phyloP scores from a whole-genome alignment of 192 early-diverging fungal genomes.

The Entomortierella chlamydospora region DNA sequence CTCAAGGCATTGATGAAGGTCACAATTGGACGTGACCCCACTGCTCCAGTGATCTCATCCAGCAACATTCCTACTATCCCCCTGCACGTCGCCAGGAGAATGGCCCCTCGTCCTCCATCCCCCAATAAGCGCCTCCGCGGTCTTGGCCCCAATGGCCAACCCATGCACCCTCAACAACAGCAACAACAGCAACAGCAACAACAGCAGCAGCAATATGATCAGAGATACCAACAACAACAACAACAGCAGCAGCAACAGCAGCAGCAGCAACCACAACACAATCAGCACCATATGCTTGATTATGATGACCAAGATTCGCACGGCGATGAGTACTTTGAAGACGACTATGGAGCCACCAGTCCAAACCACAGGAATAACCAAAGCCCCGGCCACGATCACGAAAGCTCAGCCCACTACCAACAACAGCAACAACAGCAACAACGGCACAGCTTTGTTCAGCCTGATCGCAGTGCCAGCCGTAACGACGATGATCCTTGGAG shows the following conservation, averaged over 20 bases:
- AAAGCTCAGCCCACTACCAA: slow-evolving; percentile 1
- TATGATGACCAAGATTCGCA: slow-evolving; percentile 46
- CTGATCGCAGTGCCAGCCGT: slow-evolving; percentile 7
- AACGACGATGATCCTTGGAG: slow-evolving; percentile 50
- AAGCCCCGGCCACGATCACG: neutral
- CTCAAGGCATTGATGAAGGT: slow-evolving; percentile 73
- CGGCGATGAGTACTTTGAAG: slow-evolving; percentile 27
- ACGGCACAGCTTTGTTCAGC: slow-evolving; percentile 38
- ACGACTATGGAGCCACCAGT: slow-evolving; percentile 5
- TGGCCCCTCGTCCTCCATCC: slow-evolving; percentile 62
- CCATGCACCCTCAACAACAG: slow-evolving; percentile 32
- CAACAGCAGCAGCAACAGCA: slow-evolving; percentile 26
- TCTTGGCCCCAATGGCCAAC: slow-evolving; percentile 38
- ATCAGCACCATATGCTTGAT: slow-evolving; percentile 14
- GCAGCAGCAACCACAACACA: slow-evolving; percentile 6
- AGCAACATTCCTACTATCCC: slow-evolving; percentile 69
- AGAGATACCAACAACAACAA: slow-evolving; percentile 19
- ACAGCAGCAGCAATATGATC: slow-evolving; percentile 21
- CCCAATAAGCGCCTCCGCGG: slow-evolving; percentile 24
- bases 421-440: slow-evolving; percentile 11
- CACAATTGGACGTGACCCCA: slow-evolving; percentile 66
- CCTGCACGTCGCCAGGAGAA: slow-evolving; percentile 63
- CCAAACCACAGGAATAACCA: neutral
- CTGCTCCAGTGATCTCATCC: slow-evolving; percentile 70
- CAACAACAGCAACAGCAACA: slow-evolving; percentile 25